A percentile compares a stretch with the other conserved stretches of the same genome.
Evolutionary conservation across 2,329 filamentous ascomycete species (phyloP).

Genomic region (Emmonsiellopsis sp.): DNA sequence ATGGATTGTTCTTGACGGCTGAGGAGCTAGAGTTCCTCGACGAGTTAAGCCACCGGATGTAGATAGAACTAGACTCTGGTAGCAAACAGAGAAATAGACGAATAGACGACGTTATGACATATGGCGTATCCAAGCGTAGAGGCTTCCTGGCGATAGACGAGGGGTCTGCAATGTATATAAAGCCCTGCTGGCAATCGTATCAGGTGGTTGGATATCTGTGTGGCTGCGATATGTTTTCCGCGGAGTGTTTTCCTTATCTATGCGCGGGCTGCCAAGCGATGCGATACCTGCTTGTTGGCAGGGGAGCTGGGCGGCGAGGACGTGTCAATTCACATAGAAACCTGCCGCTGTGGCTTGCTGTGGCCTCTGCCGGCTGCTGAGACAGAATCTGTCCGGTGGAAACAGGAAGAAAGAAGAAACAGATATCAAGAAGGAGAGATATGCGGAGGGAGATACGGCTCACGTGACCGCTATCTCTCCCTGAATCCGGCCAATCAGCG

Average conservation of each 20-base stretch:
- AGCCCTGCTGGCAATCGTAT: background rate
- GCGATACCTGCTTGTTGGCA: no score
- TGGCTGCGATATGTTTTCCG: background rate
- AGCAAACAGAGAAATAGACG: background rate
- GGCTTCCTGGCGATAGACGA: background rate
- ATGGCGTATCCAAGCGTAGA: background rate
- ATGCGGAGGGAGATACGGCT: background rate
- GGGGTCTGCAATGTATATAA: background rate
- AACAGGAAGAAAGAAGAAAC: no score
- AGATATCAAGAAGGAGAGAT: no score
- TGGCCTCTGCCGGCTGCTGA: no score
- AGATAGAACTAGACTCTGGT: constrained; percentile 1
- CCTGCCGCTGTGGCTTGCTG: no score
- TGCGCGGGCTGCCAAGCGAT: no score
- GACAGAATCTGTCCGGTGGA: no score
- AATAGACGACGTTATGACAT: constrained; percentile 6
- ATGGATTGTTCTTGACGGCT: constrained; percentile 23
- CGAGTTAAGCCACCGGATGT: constrained; percentile 25
- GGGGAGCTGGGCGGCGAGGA: no score
- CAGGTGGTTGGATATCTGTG: background rate
- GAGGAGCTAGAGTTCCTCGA: constrained; percentile 24
- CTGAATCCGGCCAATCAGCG: constrained; percentile 9
- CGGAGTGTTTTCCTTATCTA: background rate
- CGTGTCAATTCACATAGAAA: no score
- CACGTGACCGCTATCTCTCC: constrained; percentile 12